Evolutionary conservation across 352 stramenopile species (phyloP), one percentile per base, ranked within the genome.

Genomic region (Phytophthora sp.): DNA sequence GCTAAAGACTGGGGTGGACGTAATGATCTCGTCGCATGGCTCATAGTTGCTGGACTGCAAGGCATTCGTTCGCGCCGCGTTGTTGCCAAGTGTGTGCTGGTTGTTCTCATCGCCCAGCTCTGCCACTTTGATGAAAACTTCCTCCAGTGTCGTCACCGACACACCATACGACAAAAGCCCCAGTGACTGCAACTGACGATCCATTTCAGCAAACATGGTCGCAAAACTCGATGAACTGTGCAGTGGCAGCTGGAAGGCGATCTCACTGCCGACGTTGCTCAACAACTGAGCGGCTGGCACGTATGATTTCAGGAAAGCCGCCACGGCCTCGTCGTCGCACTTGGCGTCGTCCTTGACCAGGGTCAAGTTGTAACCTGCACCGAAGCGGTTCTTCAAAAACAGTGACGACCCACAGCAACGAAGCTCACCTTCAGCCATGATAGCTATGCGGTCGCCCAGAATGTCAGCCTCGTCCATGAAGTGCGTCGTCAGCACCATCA

Each of bases 381-480:
- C 82, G 39, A 73, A 89, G 39, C 69, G 70, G 46, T 81, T 83
- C 73, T 93, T 93, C 53, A 94, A 57, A 33, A 92, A 94, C 24
- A 86, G 68, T 92, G n/a, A n/a, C n/a, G n/a, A n/a, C n/a, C n/a
- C n/a, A n/a, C n/a, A n/a, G n/a, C n/a, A n/a, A n/a, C n/a, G n/a
- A n/a, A n/a, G n/a, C n/a, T n/a, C n/a, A n/a, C n/a, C n/a, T n/a
- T n/a, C 73, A 3, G 86, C 75, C 86, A 95, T 94, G 41, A 95
- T 91, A 21, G 83, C 75, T 24, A 95, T 90, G 7, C 83, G 79
- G 51, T 95, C 86, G 18, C 78, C 83, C 15, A 97, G 65, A 7
- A 92, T 71, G 61, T 97, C 87, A 5, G 88, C 86, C 64, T 97
- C 91, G 44, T 80, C 93, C 93, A 98, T 98, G 66, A 98, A 98